These are phyloP conservation scores for Talaromyces atroroseus DNA, from an alignment of 2,329 filamentous ascomycete species.

Conservation along the genomic window DNA sequence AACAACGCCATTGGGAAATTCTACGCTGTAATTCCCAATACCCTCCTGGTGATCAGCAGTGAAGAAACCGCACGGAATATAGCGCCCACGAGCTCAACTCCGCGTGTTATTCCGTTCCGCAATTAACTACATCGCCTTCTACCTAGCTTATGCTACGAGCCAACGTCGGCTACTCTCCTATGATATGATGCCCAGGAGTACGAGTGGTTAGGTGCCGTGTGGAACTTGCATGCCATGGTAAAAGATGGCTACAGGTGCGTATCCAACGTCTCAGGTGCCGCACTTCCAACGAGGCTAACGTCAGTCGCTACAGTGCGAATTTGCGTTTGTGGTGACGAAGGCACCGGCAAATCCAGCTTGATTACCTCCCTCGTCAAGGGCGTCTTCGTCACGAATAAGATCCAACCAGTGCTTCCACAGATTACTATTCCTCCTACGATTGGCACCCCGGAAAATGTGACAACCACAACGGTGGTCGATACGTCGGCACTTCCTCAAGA, in stretches of 20 bases:
- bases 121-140: not conserved
- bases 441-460: slow-evolving; percentile 92
- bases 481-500: slow-evolving; percentile 94
- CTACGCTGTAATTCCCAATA: not conserved
- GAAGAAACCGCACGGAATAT: not conserved
- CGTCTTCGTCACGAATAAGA: slow-evolving; percentile 91
- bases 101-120: not conserved
- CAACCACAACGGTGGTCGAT: slow-evolving; percentile 87
- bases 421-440: slow-evolving; percentile 92
- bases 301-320: slow-evolving; percentile 62
- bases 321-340: slow-evolving; percentile 94
- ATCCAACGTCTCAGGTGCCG: not conserved
- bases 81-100: not conserved
- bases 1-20: not conserved
- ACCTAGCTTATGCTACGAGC: too few relatives aligned
- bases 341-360: slow-evolving; percentile 87
- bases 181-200: not conserved
- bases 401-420: slow-evolving; percentile 87
- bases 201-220: not conserved
- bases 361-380: slow-evolving; percentile 96
- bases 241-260: slow-evolving; percentile 16
- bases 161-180: too few relatives aligned
- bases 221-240: not conserved
- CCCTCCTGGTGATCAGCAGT: not conserved
- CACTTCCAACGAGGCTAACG: not conserved